These are phyloP conservation scores for Gastrolobium villosum DNA, from an alignment of 306 rosid genomes.

Conservation along the genomic window DNA sequence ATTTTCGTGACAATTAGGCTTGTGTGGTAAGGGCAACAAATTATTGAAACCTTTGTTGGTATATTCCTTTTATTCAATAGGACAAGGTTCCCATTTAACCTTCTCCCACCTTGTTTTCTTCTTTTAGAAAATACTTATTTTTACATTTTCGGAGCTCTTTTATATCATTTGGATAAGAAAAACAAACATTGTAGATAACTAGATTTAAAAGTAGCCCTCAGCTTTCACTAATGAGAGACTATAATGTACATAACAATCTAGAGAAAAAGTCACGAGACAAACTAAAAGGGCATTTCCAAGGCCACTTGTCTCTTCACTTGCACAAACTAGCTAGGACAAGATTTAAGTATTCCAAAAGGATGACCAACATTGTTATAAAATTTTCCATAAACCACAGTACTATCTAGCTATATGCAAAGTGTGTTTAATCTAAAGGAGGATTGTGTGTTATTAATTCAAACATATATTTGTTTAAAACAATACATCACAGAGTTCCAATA, in stretches of 20 bases:
- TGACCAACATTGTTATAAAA: conserved; percentile 16
- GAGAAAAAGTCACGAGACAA: conserved; percentile 42
- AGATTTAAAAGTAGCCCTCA: conserved; percentile 26
- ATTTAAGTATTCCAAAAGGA: conserved; percentile 20
- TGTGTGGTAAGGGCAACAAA: conserved; percentile 1
- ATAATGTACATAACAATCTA: conserved; percentile 38
- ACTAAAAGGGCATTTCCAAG: conserved; percentile 38
- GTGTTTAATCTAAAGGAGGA: background rate
- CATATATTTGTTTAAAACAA: background rate
- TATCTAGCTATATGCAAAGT: background rate
- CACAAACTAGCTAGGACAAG: conserved; percentile 11
- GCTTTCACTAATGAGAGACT: conserved; percentile 36
- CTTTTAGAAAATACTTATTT: conserved; percentile 20
- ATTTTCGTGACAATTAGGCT: background rate
- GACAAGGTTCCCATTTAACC: background rate
- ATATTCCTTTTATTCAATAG: background rate
- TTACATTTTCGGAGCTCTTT: conserved; percentile 8
- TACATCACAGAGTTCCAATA: background rate
- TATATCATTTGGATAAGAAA: background rate
- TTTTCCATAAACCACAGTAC: conserved; percentile 1
- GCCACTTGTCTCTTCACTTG: conserved; percentile 21
- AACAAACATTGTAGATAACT: conserved; percentile 11
- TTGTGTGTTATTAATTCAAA: background rate
- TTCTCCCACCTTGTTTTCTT: conserved; percentile 24
- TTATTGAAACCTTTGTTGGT: conserved; percentile 25